Percentiles rank a stretch among this genome's conserved stretches.
Conservation (phyloP, 345 rosid genomes). For the Camelina laxa region DNA sequence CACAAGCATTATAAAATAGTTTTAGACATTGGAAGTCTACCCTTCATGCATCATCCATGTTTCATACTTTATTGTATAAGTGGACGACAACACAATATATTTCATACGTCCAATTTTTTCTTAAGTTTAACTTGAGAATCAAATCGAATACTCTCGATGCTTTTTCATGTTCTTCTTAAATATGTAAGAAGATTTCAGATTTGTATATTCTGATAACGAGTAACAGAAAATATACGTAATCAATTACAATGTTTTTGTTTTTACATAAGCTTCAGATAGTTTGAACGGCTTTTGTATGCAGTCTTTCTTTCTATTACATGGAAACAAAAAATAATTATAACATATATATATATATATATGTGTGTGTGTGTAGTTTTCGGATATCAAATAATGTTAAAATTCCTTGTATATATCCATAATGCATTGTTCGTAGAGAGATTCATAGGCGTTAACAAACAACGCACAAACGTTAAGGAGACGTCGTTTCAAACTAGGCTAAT, state of each 20-base stretch:
- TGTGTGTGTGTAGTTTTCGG: neutral
- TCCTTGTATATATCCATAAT: constrained; percentile 2
- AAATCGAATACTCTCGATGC: constrained; percentile 28
- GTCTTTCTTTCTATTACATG: neutral
- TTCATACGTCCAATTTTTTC: constrained; percentile 5
- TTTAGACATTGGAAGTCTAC: constrained; percentile 46
- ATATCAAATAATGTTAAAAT: neutral
- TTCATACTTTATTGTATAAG: constrained; percentile 42
- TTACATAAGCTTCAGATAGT: neutral
- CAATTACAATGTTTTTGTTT: neutral
- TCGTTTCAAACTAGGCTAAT: constrained; percentile 36
- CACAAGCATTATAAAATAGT: constrained; percentile 32
- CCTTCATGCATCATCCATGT: constrained; percentile 48
- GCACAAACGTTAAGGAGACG: constrained; percentile 39
- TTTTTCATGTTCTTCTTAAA: neutral
- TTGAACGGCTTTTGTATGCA: neutral
- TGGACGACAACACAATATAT: constrained; percentile 42
- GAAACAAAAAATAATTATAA: neutral
- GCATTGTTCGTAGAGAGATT: constrained; percentile 20
- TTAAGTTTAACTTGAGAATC: constrained; percentile 1
- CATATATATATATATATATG: neutral
- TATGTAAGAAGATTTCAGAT: neutral
- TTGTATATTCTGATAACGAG: neutral
- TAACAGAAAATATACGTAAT: neutral
- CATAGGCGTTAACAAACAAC: constrained; percentile 34